These are phyloP conservation scores for Suhomyces tanzawaensis DNA, from an alignment of 805 yeast species.

Conservation along the genomic window DNA sequence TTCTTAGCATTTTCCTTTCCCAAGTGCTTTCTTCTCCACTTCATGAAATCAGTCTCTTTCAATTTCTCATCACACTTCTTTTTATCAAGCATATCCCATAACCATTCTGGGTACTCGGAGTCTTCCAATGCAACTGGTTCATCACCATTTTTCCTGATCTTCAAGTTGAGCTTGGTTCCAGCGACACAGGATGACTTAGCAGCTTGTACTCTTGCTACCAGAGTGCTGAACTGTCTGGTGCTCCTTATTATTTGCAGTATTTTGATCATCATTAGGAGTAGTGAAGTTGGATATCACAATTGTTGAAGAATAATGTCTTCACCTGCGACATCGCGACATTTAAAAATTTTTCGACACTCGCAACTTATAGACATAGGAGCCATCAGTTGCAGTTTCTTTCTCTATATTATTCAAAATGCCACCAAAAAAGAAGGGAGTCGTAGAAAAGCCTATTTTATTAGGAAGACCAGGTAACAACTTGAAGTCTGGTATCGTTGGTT, in stretches of 20 bases:
- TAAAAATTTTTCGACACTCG: conserved; percentile 1
- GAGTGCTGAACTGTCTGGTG: not conserved
- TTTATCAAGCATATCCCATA: conserved; percentile 80
- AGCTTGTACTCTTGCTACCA: not conserved
- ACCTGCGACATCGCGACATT: not conserved
- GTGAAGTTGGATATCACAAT: not conserved
- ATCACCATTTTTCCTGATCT: conserved; percentile 73
- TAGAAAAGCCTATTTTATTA: conserved; percentile 70
- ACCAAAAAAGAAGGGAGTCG: conserved; percentile 64
- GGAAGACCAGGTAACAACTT: conserved; percentile 67
- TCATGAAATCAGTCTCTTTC: conserved; percentile 58
- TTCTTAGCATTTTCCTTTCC: conserved; percentile 64
- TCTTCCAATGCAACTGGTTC: conserved; percentile 89
- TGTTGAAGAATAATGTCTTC: not conserved
- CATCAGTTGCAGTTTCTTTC: not conserved
- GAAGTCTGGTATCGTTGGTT: conserved; percentile 82
- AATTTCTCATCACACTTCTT: conserved; percentile 56
- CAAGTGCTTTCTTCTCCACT: conserved; percentile 64
- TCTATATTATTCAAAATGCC: conserved; percentile 47
- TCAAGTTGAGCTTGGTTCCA: conserved; percentile 71
- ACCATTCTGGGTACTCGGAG: conserved; percentile 89
- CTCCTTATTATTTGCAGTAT: conserved; percentile 1
- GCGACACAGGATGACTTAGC: conserved; percentile 55
- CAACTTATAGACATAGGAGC: not conserved
- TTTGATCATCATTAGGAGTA: conserved; percentile 2